A percentile compares a stretch with the other conserved stretches of the same genome.
Evolutionary conservation across 163 green algal species (phyloP).

Genomic region (Prototheca wickerhamii): DNA sequence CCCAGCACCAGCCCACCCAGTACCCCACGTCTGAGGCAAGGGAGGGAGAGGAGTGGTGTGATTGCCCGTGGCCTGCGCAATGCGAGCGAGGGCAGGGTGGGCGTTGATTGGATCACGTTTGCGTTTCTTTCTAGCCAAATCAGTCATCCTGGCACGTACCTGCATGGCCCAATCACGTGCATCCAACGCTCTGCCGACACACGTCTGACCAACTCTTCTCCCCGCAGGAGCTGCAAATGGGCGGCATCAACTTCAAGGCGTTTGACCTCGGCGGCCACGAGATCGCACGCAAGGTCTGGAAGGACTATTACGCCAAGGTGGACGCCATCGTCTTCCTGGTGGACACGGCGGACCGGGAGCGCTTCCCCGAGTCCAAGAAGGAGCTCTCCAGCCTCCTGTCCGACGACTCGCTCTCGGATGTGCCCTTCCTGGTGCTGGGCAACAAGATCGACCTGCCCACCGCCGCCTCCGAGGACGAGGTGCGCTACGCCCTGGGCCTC

Average conservation of each 20-base stretch:
- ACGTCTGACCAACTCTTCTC: neutral
- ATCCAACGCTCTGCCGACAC: neutral
- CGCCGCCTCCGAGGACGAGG: constrained; percentile 81
- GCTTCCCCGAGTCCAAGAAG: constrained; percentile 84
- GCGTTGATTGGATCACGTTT: neutral
- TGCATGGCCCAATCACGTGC: neutral
- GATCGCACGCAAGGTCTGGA: constrained; percentile 96
- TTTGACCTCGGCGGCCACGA: constrained; percentile 96
- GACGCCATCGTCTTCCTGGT: constrained; percentile 99
- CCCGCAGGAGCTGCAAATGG: constrained; percentile 93
- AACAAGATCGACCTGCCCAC: constrained; percentile 99
- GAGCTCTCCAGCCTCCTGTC: constrained; percentile 86
- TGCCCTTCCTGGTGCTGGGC: constrained; percentile 95
- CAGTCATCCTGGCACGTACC: no score
- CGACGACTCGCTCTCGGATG: constrained; percentile 82
- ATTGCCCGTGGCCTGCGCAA: neutral
- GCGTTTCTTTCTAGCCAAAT: no score
- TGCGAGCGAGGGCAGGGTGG: no score
- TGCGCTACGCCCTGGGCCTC: constrained; percentile 85
- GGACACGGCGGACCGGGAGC: constrained; percentile 88
- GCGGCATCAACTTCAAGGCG: constrained; percentile 98
- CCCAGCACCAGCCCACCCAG: constrained; percentile 96
- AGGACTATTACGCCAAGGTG: constrained; percentile 99
- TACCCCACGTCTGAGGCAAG: constrained; percentile 89
- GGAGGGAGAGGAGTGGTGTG: neutral